A percentile compares a stretch with the other conserved stretches of the same genome.
These are phyloP conservation scores for Pycnococcus provasolii DNA, from an alignment of 139 green algal species.

Conservation along the genomic window DNA sequence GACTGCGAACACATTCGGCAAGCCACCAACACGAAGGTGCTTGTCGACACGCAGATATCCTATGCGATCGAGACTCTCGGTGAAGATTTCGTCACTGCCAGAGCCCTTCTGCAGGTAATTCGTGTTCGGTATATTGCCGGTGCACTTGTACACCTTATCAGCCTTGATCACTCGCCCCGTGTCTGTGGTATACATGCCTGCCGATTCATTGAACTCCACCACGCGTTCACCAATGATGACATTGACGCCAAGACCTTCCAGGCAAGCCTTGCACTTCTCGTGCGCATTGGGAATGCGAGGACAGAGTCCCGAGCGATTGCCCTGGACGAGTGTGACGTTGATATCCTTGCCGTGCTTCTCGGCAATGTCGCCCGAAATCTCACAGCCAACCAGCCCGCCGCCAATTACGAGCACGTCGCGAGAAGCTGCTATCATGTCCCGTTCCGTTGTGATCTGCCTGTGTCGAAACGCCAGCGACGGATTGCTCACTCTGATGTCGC, in stretches of 20 bases:
- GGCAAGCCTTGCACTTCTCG: not conserved
- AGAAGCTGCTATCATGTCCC: too few relatives aligned
- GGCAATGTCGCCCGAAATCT: not conserved
- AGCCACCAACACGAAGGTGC: not conserved
- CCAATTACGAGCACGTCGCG: not conserved
- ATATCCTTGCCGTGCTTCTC: not conserved
- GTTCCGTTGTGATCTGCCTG: not conserved
- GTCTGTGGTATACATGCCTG: not conserved
- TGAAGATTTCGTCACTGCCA: not conserved
- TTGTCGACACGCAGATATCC: not conserved
- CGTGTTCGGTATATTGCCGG: not conserved
- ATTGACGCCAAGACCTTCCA: not conserved
- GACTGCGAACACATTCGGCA: not conserved
- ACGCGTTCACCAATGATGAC: not conserved
- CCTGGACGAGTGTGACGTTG: too few relatives aligned
- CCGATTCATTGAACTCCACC: not conserved
- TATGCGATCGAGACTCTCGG: not conserved
- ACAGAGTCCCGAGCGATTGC: not conserved
- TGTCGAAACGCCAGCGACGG: not conserved
- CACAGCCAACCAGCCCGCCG: not conserved
- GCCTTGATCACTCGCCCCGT: not conserved
- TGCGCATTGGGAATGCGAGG: not conserved
- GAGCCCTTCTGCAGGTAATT: not conserved
- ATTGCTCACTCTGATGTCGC: not conserved
- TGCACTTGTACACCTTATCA: slow-evolving; percentile 3